Evolutionary conservation across 495 filamentous ascomycete genomes (phyloP), one percentile per base, ranked within the genome.

Genomic region (Sporormia fimetaria): DNA sequence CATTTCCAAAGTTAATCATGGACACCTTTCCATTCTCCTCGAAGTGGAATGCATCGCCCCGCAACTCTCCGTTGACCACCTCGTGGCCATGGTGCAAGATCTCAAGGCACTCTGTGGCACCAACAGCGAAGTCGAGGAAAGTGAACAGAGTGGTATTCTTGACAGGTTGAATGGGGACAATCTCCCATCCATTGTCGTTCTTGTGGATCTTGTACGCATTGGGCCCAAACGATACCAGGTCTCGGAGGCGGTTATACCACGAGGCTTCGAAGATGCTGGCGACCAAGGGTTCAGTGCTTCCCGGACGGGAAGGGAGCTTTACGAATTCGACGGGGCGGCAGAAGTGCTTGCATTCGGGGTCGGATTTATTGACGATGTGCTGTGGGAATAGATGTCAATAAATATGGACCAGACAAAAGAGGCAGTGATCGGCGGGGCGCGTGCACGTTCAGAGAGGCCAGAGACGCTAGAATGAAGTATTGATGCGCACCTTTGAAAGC

Each of bases 81-180:
- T 78, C 75, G 26, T 85, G 69, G 1, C 81, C 79, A 62, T 93
- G 82, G 51, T 94, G 87, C 10, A 94, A 54, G 20, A 90, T 76
- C 57, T 94, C 87, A 28, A 87, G 56, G 53, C 84, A 90, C 53
- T 88, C 78, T 11, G 79, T 74, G 5, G 85, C 83, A 17, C 85
- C 85, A 41, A 93, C 78, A 10, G 85, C 86, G 57, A 94, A 93
- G 51, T 88, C 81, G 2, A 94, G 69, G 55, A 93, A 94, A 6
- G 71, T 66, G 20, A 75, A 61, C 9, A 93, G 64, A 38, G 80
- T 73, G 7, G 88, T 70, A 20, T 74, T 74, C 32, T 72, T 66
- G 31, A 61, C 58, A 7, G 54, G 54, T n/a, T 49, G 40, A 14
- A 53, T 47, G 15, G 56, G 46, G 18, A 55, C 51, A 10, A 63